phyloP scores from a whole-genome alignment of 2,329 filamentous ascomycete species.

The Alternaria sp. region DNA sequence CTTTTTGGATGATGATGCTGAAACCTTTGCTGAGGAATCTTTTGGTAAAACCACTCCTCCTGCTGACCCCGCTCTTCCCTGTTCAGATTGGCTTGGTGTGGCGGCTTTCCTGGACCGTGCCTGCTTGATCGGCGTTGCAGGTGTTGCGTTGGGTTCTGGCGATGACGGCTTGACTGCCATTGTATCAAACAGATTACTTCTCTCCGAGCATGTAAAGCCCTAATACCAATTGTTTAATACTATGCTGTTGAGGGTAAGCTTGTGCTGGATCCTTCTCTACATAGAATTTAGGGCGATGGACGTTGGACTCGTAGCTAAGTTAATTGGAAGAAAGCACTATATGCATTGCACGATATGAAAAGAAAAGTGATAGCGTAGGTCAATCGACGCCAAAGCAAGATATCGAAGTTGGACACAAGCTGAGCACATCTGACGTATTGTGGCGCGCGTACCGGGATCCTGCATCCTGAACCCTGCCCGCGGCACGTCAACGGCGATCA shows the following conservation, averaged over 20 bases:
- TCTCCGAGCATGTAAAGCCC: not conserved
- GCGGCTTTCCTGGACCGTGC: constrained; percentile 35
- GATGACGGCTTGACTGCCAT: constrained; percentile 42
- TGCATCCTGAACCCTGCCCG: constrained; percentile 24
- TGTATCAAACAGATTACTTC: not conserved
- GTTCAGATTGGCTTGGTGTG: constrained; percentile 8
- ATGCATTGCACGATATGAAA: constrained; percentile 1
- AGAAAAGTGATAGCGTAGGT: constrained; percentile 5
- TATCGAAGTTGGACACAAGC: constrained; percentile 41
- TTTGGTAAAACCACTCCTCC: constrained; percentile 38
- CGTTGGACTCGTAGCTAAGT: not conserved
- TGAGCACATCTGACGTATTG: constrained; percentile 47
- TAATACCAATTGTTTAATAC: not conserved
- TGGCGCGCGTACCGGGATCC: constrained; percentile 34
- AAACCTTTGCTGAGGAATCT: constrained; percentile 17
- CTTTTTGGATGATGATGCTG: constrained; percentile 7
- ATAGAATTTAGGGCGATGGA: not conserved
- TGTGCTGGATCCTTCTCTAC: not conserved
- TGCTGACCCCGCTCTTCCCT: constrained; percentile 39
- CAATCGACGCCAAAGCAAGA: constrained; percentile 33
- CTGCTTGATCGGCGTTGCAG: constrained; percentile 29
- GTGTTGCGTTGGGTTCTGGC: constrained; percentile 33
- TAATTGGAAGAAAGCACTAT: not conserved
- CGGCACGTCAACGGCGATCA: constrained; percentile 32
- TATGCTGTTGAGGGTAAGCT: not conserved